Evolutionary conservation across 805 yeast genomes (phyloP).

Genomic region (Suhomyces prunicola): DNA sequence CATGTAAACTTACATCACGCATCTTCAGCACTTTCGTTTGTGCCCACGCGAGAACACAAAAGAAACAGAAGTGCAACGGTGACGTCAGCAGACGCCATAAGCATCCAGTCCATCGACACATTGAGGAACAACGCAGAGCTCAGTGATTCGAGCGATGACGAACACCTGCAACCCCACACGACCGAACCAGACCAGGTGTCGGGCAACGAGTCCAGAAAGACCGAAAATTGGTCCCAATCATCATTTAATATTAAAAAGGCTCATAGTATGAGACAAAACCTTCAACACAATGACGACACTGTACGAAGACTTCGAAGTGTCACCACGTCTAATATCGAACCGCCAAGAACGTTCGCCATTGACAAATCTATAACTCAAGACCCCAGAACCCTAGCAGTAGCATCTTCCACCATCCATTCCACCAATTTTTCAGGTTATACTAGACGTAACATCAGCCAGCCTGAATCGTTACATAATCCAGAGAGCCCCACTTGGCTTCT

Average conservation of each 20-base stretch:
- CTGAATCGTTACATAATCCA: neutral
- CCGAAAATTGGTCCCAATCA: neutral
- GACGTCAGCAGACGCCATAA: conserved; percentile 10
- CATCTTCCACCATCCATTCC: neutral
- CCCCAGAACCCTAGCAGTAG: neutral
- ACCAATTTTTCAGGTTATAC: neutral
- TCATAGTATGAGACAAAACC: neutral
- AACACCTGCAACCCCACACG: no score
- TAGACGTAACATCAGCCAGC: neutral
- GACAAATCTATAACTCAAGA: neutral
- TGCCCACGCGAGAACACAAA: neutral
- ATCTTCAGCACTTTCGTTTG: neutral
- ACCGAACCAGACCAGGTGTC: neutral
- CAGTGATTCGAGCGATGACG: neutral
- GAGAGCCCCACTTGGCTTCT: conserved; percentile 51
- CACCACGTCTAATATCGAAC: conserved; percentile 3
- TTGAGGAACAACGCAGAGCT: neutral
- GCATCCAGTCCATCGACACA: conserved; percentile 9
- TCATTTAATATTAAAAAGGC: neutral
- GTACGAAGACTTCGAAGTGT: conserved; percentile 9
- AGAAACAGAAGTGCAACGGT: conserved; percentile 8
- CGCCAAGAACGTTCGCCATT: neutral
- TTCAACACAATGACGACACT: neutral
- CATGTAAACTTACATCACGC: neutral
- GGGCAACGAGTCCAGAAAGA: neutral